phyloP scores from a whole-genome alignment of 75 land plant species.

The Selaginella tamariscina region DNA sequence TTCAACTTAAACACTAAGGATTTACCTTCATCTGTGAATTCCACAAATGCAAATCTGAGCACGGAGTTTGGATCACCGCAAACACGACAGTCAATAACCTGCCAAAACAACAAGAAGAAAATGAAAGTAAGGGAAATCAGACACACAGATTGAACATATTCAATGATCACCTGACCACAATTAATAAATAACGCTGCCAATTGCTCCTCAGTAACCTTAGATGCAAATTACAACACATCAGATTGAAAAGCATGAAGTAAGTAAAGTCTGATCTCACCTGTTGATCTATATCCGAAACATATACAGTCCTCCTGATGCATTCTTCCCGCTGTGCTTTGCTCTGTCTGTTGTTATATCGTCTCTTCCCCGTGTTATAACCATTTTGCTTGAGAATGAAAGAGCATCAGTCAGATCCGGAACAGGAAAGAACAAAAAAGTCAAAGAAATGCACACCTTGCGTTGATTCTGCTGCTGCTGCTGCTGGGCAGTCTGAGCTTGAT shows the following conservation, averaged over 20 bases:
- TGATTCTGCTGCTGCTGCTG: neutral
- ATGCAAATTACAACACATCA: constrained; percentile 9
- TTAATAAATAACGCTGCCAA: constrained; percentile 70
- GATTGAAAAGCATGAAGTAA: neutral
- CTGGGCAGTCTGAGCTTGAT: neutral
- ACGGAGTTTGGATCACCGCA: constrained; percentile 97
- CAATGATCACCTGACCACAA: constrained; percentile 70
- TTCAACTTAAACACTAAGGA: too few species aligned
- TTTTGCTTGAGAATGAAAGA: constrained; percentile 42
- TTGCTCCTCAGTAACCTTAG: constrained; percentile 80
- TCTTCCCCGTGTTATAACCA: constrained; percentile 44
- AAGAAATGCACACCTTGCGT: neutral
- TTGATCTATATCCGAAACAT: constrained; percentile 96
- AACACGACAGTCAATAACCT: constrained; percentile 96
- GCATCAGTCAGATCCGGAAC: constrained; percentile 13
- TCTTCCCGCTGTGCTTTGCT: constrained; percentile 79
- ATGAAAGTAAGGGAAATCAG: neutral
- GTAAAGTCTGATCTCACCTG: constrained; percentile 37
- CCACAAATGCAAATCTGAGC: constrained; percentile 93
- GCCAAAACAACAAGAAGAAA: neutral
- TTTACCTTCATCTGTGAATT: constrained; percentile 86
- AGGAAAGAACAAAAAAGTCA: neutral
- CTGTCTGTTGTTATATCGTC: constrained; percentile 51
- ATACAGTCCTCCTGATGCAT: constrained; percentile 77
- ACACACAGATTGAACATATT: neutral